phyloP scores from a whole-genome alignment of 495 filamentous ascomycete genomes.

The Patellaria atrata region DNA sequence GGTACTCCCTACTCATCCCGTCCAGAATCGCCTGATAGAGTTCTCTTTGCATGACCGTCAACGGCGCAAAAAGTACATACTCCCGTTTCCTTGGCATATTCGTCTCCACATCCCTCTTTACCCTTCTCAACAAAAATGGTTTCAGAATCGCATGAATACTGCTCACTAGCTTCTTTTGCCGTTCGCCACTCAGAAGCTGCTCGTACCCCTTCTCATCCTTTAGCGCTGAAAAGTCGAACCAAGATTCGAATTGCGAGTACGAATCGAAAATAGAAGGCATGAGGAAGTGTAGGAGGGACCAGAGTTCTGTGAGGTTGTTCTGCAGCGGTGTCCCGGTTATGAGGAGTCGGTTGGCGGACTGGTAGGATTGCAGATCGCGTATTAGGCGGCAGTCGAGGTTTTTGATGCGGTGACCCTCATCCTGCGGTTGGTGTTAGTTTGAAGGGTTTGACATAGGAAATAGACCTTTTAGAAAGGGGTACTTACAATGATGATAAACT shows the following conservation, averaged over 20 bases:
- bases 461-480: background rate
- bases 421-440: slow-evolving; percentile 30
- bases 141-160: slow-evolving; percentile 88
- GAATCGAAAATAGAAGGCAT: slow-evolving; percentile 85
- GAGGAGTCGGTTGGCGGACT: slow-evolving; percentile 75
- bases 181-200: slow-evolving; percentile 59
- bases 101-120: slow-evolving; percentile 87
- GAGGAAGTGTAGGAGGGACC: slow-evolving; percentile 89
- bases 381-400: slow-evolving; percentile 91
- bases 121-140: slow-evolving; percentile 71
- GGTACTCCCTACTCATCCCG: slow-evolving; percentile 60
- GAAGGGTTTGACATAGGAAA: background rate
- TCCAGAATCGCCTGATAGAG: slow-evolving; percentile 76
- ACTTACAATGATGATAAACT: slow-evolving; percentile 85
- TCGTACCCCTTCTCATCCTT: slow-evolving; percentile 56
- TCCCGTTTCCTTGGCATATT: slow-evolving; percentile 89
- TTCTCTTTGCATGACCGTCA: slow-evolving; percentile 77
- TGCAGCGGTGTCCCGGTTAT: slow-evolving; percentile 93
- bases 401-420: slow-evolving; percentile 95
- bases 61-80: slow-evolving; percentile 83
- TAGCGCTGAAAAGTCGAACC: slow-evolving; percentile 91
- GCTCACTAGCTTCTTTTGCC: slow-evolving; percentile 69
- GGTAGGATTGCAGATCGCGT: slow-evolving; percentile 70
- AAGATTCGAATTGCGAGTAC: slow-evolving; percentile 75
- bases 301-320: slow-evolving; percentile 89